Evolutionary conservation across 2,329 filamentous ascomycete species (phyloP), one percentile per base, ranked within the genome.

Genomic region (Cryphonectria nitschkei): DNA sequence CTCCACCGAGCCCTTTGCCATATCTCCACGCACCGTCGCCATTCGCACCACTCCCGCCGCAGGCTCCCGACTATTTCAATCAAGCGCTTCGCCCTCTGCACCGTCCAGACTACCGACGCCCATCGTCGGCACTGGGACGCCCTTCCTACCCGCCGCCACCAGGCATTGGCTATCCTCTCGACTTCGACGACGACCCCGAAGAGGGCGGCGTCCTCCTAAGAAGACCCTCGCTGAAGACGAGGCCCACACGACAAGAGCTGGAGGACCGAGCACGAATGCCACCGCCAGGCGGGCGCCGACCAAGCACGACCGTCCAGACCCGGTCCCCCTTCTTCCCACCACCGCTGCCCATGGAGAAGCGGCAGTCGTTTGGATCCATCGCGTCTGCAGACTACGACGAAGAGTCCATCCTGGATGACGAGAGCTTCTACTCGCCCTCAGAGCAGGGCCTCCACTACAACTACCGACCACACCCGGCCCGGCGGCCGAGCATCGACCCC

Each of bases 241-340:
- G 71, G 29, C 61, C 50, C 13, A 69, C 67, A 76, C 74, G 76
- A 73, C 68, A 84, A 81, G 76, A 79, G 9, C 81, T 84, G 0
- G 83, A 86, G 1, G 84, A 86, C 67, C 81, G 83, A 43, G 78
- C 75, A 65, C 79, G 80, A 41, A 86, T 87, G 85, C 86, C 86
- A 32, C 85, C 86, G 14, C 85, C 85, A 4, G 41, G 7, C 4
- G 26, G 16, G 14, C 75, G 77, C 64, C 79, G 84, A 19, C 83
- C 81, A 11, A 76, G 75, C 65, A 79, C 77, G 62, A 79, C 76
- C 46, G 78, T 76, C 43, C 81, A 75, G 63, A 75, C 75, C 68
- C 68, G 60, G 34, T 79, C 73, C 39, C 75, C 78, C 7, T 78
- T 77, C 43, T 75, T 76, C 1, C 78, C 79, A 1, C 77, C 79